Evolutionary conservation across 2,329 filamentous ascomycete species (phyloP).

Genomic region (Paecilomyces fulvus): DNA sequence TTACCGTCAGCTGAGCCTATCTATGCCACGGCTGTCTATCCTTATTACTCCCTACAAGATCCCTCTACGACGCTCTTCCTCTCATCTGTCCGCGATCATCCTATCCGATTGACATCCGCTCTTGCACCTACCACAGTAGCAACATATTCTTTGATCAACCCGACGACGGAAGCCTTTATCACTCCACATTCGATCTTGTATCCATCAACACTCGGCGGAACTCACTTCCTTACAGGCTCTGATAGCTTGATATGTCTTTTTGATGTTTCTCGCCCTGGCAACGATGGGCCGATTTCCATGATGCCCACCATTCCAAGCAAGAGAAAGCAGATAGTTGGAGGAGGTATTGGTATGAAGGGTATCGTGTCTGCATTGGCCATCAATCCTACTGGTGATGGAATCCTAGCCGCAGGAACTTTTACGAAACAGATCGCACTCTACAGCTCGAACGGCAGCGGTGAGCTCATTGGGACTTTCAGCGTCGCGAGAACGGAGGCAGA

Average conservation of each 20-base stretch:
- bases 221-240: conserved; percentile 50
- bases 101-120: conserved; percentile 49
- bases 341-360: conserved; percentile 46
- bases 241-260: conserved; percentile 48
- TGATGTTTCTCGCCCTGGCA: conserved; percentile 42
- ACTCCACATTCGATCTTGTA: conserved; percentile 50
- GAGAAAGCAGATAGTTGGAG: conserved; percentile 38
- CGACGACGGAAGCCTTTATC: conserved; percentile 49
- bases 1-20: conserved; percentile 42
- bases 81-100: conserved; percentile 45
- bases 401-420: conserved; percentile 51
- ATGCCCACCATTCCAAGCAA: conserved; percentile 43
- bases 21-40: conserved; percentile 47
- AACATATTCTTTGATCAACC: conserved; percentile 47
- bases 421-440: conserved; percentile 50
- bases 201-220: conserved; percentile 34
- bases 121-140: conserved; percentile 41
- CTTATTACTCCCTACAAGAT: conserved; percentile 46
- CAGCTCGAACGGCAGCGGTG: conserved; percentile 40
- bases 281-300: conserved; percentile 37
- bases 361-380: conserved; percentile 46
- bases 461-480: conserved; percentile 44
- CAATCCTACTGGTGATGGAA: conserved; percentile 32
- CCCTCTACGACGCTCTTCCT: conserved; percentile 43
- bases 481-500: conserved; percentile 34